Evolutionary conservation across 257 asterid species (phyloP).

Genomic region (Nicotiana noctiflora): DNA sequence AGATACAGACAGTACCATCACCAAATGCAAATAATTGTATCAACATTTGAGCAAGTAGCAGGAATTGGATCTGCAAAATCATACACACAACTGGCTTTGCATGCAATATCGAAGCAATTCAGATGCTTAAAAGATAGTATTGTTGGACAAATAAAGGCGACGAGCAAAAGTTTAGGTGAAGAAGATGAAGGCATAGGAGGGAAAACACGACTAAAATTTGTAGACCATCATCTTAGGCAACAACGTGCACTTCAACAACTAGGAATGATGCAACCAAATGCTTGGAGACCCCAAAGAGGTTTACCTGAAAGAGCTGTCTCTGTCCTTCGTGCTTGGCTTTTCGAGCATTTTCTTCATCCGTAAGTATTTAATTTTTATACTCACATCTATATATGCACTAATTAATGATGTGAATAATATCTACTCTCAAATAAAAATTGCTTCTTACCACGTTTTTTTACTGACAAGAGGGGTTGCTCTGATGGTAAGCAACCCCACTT

Average conservation of each 20-base stretch:
- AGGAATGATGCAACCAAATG: slow-evolving; percentile 54
- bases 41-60: slow-evolving; percentile 58
- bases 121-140: slow-evolving; percentile 51
- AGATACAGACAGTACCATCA: slow-evolving; percentile 54
- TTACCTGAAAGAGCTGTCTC: slow-evolving; percentile 72
- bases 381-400: neutral
- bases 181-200: slow-evolving; percentile 21
- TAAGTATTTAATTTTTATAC: slow-evolving; percentile 11
- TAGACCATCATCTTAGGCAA: slow-evolving; percentile 43
- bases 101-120: slow-evolving; percentile 62
- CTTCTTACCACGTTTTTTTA: neutral
- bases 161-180: slow-evolving; percentile 46
- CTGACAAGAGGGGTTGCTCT: no score
- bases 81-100: slow-evolving; percentile 53
- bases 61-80: slow-evolving; percentile 55
- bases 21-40: slow-evolving; percentile 52
- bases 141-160: slow-evolving; percentile 33
- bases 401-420: neutral
- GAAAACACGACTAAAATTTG: slow-evolving; percentile 34
- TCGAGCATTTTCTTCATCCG: slow-evolving; percentile 82
- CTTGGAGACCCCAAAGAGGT: slow-evolving; percentile 79
- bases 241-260: slow-evolving; percentile 50
- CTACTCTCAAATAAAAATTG: neutral
- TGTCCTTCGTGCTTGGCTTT: slow-evolving; percentile 83
- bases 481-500: no score